Conservation (phyloP, 768 basidiomycete genomes). For the Tulasnella sp. region DNA sequence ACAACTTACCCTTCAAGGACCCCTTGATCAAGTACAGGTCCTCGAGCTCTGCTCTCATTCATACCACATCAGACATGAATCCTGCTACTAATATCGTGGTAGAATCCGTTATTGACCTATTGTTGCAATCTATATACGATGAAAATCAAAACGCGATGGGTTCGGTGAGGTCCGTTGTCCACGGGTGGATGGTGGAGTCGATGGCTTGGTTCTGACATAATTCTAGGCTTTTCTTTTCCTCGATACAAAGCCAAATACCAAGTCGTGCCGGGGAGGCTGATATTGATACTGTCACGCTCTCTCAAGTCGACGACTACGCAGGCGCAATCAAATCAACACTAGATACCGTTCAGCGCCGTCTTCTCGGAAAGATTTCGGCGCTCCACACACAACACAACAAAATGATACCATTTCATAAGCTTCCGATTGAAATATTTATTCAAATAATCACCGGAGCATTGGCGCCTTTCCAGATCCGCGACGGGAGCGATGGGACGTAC, state of each 20-base stretch:
- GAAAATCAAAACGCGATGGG: not conserved
- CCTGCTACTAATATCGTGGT: too few relatives aligned
- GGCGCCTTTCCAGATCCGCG: not conserved
- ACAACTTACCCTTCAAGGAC: too few relatives aligned
- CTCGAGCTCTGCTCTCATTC: too few relatives aligned
- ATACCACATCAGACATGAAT: not conserved
- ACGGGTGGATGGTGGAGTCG: not conserved
- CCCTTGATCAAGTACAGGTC: too few relatives aligned
- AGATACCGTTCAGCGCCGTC: not conserved
- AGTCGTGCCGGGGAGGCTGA: not conserved
- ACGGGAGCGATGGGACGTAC: too few relatives aligned
- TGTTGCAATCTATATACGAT: not conserved
- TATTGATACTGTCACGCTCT: not conserved
- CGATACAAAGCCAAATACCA: not conserved
- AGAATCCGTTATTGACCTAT: not conserved
- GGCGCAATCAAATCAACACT: not conserved
- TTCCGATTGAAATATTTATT: not conserved
- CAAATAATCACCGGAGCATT: not conserved
- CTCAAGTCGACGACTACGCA: not conserved
- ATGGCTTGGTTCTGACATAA: not conserved
- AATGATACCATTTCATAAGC: not conserved
- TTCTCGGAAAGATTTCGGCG: not conserved
- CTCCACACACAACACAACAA: not conserved
- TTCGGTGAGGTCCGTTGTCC: not conserved
- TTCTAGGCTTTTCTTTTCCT: too few relatives aligned